Conservation (phyloP, 164 flowering plant genomes). For the Stephania cephalantha region DNA sequence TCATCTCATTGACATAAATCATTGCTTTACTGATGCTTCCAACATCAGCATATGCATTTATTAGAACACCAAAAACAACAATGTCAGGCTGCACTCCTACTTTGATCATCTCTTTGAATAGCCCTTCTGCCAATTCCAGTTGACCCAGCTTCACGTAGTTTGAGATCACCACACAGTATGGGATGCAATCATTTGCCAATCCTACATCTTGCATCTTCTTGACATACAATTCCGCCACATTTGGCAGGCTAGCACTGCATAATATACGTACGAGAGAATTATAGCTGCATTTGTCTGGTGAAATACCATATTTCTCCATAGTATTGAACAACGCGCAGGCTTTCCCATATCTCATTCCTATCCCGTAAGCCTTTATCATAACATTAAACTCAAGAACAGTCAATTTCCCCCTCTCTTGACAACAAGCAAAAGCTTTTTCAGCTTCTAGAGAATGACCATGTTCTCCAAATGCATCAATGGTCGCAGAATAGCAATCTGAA, state of each 20-base stretch:
- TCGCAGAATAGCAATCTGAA: conserved; percentile 85
- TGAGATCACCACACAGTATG: conserved; percentile 78
- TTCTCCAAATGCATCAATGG: conserved; percentile 91
- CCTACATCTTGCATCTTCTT: conserved; percentile 66
- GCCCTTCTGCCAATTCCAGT: conserved; percentile 47
- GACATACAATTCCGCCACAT: conserved; percentile 44
- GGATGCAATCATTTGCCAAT: conserved; percentile 57
- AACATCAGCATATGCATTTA: conserved; percentile 81
- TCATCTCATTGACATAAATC: conserved; percentile 50
- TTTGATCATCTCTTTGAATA: conserved; percentile 63
- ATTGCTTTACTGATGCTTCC: conserved; percentile 56
- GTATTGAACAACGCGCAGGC: conserved; percentile 66
- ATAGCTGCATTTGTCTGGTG: conserved; percentile 72
- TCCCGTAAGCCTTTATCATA: conserved; percentile 94
- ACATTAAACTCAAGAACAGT: conserved; percentile 76
- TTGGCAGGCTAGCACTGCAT: conserved; percentile 61
- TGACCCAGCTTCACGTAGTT: conserved; percentile 59
- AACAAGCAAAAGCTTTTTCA: conserved; percentile 65
- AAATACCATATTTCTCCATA: conserved; percentile 52
- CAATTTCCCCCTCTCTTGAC: conserved; percentile 39
- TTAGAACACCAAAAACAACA: conserved; percentile 65
- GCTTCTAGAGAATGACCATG: conserved; percentile 63
- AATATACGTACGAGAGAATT: conserved; percentile 70
- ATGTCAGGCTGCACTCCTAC: conserved; percentile 57
- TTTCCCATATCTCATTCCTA: conserved; percentile 46